Percentiles rank a stretch among this genome's conserved stretches.
phyloP scores from a whole-genome alignment of 352 stramenopile genomes.

The Nothophytophthora sp. region DNA sequence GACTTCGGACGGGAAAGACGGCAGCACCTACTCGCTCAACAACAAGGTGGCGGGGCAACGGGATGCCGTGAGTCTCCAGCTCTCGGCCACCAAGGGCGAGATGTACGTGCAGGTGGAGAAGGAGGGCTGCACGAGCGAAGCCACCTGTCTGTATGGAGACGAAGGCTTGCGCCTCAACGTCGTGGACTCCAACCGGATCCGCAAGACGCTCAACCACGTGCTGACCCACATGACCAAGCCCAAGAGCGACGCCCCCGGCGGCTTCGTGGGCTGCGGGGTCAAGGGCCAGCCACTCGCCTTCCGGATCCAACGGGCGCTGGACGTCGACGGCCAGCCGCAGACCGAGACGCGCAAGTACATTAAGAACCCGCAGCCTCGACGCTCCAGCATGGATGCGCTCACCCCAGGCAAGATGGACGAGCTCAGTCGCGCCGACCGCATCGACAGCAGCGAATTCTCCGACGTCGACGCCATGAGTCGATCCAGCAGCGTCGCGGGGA shows the following conservation, averaged over 20 bases:
- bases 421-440: conserved; percentile 32
- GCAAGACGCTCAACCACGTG: conserved; percentile 69
- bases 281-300: conserved; percentile 50
- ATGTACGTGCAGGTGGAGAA: conserved; percentile 75
- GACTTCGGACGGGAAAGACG: conserved; percentile 48
- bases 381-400: conserved; percentile 40
- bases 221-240: conserved; percentile 47
- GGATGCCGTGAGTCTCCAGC: conserved; percentile 59
- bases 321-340: conserved; percentile 21
- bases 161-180: conserved; percentile 43
- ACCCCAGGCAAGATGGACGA: conserved; percentile 52
- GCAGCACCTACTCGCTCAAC: conserved; percentile 71
- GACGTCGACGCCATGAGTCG: conserved; percentile 51
- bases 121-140: conserved; percentile 41
- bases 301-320: conserved; percentile 24
- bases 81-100: conserved; percentile 57
- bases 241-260: conserved; percentile 48
- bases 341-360: conserved; percentile 44
- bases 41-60: conserved; percentile 65
- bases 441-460: conserved; percentile 51
- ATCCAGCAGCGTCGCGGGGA: conserved; percentile 28
- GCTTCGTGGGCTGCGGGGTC: conserved; percentile 43
- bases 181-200: conserved; percentile 75
- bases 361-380: conserved; percentile 48
- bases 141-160: conserved; percentile 49